phyloP scores from a whole-genome alignment of 2,329 filamentous ascomycete species.

The Aureobasidium sp. region DNA sequence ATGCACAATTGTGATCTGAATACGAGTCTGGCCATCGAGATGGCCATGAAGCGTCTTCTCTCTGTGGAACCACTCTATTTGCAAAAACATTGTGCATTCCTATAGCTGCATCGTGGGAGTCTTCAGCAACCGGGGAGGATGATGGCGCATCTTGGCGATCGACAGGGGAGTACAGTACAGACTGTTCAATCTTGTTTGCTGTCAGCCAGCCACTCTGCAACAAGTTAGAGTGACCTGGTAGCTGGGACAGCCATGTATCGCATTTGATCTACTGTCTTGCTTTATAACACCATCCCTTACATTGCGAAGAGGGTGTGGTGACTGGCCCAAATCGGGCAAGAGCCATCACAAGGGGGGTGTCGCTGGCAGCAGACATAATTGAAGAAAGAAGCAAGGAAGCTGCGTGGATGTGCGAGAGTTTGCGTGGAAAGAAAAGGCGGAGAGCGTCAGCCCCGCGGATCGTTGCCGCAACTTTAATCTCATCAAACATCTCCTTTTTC shows the following conservation, averaged over 20 bases:
- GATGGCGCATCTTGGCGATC: not conserved
- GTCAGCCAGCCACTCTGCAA: slow-evolving; percentile 13
- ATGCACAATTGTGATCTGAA: too few species aligned
- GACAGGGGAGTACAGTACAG: slow-evolving; percentile 3
- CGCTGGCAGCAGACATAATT: not conserved
- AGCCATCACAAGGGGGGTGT: not conserved
- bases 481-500: slow-evolving; percentile 11
- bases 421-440: not conserved
- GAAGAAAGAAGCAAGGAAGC: not conserved
- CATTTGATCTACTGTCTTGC: not conserved
- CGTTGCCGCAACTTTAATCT: not conserved
- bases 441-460: not conserved
- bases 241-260: not conserved
- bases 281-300: slow-evolving; percentile 4
- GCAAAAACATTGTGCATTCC: too few species aligned
- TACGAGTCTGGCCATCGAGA: too few species aligned
- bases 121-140: not conserved
- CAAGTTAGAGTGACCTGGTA: slow-evolving; percentile 3
- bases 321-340: not conserved
- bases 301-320: not conserved
- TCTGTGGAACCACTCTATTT: too few species aligned
- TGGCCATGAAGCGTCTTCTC: too few species aligned
- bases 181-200: slow-evolving; percentile 10
- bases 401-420: not conserved
- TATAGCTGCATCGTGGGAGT: too few species aligned